A percentile compares a stretch with the other conserved stretches of the same genome.
Conservation (phyloP, 2,329 filamentous ascomycete species). For the Phoma sp. region DNA sequence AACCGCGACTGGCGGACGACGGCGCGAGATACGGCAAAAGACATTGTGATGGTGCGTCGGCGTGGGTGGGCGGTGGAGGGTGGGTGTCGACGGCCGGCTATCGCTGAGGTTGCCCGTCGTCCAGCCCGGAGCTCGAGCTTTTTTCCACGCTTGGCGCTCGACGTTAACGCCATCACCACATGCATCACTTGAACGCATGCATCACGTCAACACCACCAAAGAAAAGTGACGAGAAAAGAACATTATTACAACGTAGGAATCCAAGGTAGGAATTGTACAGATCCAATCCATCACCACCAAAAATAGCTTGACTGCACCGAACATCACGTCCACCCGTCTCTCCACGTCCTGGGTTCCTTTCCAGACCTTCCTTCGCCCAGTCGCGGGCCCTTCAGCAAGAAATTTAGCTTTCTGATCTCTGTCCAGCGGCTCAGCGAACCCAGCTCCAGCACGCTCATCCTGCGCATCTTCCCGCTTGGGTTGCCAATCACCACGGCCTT, state of each 20-base stretch:
- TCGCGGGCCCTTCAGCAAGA: slow-evolving; percentile 36
- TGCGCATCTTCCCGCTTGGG: slow-evolving; percentile 70
- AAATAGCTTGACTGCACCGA: no score
- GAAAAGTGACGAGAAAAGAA: no score
- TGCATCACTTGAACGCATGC: no score
- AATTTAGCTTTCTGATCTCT: slow-evolving; percentile 66
- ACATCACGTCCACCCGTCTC: slow-evolving; percentile 6
- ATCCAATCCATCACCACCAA: no score
- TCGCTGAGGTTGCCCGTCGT: slow-evolving; percentile 1
- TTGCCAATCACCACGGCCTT: slow-evolving; percentile 74
- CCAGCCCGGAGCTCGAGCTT: slow-evolving; percentile 10
- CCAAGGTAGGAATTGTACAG: no score
- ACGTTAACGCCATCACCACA: not conserved
- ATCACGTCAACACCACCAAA: no score
- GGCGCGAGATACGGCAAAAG: slow-evolving; percentile 55
- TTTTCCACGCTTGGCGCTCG: slow-evolving; percentile 14
- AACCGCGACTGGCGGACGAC: slow-evolving; percentile 54
- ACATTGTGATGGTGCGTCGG: slow-evolving; percentile 49
- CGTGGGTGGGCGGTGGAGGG: slow-evolving; percentile 15
- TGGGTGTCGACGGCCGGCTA: slow-evolving; percentile 4
- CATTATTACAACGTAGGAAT: no score
- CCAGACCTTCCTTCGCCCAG: slow-evolving; percentile 23
- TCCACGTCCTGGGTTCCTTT: slow-evolving; percentile 4
- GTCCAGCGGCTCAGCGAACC: slow-evolving; percentile 73
- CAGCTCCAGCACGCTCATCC: slow-evolving; percentile 74